Evolutionary conservation across 495 filamentous ascomycete species (phyloP).

Genomic region (Apodospora peruviana): DNA sequence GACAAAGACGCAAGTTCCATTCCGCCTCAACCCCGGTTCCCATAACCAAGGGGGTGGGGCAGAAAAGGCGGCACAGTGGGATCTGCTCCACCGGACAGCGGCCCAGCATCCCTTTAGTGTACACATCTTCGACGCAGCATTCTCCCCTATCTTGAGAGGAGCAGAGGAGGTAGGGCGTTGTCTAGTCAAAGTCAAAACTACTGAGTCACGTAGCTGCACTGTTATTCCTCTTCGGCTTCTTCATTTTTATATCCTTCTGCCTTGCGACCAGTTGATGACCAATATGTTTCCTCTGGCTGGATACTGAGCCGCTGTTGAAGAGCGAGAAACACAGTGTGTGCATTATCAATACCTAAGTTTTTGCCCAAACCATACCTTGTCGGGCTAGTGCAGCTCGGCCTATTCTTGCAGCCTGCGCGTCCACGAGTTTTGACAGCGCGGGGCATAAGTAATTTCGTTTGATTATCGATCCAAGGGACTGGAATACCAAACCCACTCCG

Average conservation of each 20-base stretch:
- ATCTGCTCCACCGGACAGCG: constrained; percentile 9
- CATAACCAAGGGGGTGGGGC: constrained; percentile 12
- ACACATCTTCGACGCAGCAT: no score
- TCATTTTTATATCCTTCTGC: no score
- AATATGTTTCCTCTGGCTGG: no score
- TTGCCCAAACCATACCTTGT: constrained; percentile 2
- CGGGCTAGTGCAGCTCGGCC: constrained; percentile 2
- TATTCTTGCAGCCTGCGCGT: background rate
- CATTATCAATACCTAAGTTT: background rate
- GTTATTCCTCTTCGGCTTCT: no score
- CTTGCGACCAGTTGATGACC: no score
- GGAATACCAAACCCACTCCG: constrained; percentile 9
- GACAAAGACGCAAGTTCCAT: constrained; percentile 8
- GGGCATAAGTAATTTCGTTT: constrained; percentile 16
- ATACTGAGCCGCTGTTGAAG: no score
- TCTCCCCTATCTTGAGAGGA: background rate
- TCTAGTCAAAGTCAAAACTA: no score
- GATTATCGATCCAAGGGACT: constrained; percentile 26
- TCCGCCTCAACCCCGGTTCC: constrained; percentile 16
- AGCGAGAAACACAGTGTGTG: no score
- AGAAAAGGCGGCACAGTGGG: constrained; percentile 14
- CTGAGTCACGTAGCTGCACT: no score
- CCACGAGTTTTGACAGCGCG: constrained; percentile 11
- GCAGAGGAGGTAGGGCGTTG: no score
- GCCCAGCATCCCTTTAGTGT: background rate